Base-by-base conservation (phyloP, 2,329 filamentous ascomycete species). In the Celoporthe dispersa region DNA sequence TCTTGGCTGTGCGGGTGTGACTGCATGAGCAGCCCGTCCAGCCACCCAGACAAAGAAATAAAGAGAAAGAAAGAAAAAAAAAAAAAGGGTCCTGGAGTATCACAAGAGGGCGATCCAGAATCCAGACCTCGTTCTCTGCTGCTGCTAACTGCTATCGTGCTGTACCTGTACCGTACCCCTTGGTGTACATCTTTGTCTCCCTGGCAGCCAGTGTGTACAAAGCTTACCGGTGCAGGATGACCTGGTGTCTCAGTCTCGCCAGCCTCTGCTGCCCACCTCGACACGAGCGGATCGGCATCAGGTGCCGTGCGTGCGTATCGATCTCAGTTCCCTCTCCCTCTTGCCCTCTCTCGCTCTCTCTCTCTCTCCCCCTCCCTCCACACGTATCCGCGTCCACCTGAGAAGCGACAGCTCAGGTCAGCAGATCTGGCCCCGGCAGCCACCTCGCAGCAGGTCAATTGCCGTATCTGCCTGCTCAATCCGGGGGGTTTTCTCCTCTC, bases 231-330 rank as follows among this genome's bases (percentile, higher is more conserved):
- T 37, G 64, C 6, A 59, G 25, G 35, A 60, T 68, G 66, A 48
- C 59, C 28, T 16, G 44, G 44, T 64, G 60, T 63, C 63, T 51
- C 59, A 64, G 25, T n/a, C 35, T 57, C 55, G 55, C 63, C 39
- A 67, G 63, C 55, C 8, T 31, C 31, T 12, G 44, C 44, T 66
- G 67, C 63, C 59, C 66, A 64, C 33, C 9, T 61, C 11, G 19
- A 16, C 7, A 66, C 51, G 64, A 33, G 48, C 57, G 25, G 48
- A 37, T 8, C 48, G 28, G 59, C 67, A 66, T 64, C 59, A 60
- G 64, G 63, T 33, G 61, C 69, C 31, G 37, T 53, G 53, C n/a
- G n/a, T n/a, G 22, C 31, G 37, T 35, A 59, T 66, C 59, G 41
- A 31, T 28, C 41, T 39, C 25, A 41, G 9, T 33, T 62, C 11